Conservation (phyloP, 2,329 filamentous ascomycete species). For the Neodidymelliopsis sp. region DNA sequence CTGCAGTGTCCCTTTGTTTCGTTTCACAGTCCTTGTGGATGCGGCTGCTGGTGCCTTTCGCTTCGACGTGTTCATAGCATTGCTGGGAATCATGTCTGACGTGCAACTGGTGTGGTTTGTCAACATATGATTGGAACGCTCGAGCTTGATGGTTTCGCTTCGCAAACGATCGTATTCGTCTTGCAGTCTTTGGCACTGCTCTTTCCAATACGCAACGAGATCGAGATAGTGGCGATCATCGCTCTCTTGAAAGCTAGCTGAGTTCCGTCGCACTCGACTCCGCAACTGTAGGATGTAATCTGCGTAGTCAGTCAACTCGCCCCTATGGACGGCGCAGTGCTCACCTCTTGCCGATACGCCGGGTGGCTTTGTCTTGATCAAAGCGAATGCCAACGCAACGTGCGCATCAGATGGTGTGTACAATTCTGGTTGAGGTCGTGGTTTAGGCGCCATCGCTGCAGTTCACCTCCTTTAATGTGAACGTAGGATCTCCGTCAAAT, state of each 20-base stretch:
- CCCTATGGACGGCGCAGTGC: not conserved
- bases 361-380: conserved; percentile 51
- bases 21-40: conserved; percentile 22
- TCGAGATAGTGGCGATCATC: conserved; percentile 48
- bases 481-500: not conserved
- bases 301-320: conserved; percentile 10
- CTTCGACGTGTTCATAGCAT: conserved; percentile 21
- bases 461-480: not conserved
- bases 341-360: conserved; percentile 43
- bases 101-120: conserved; percentile 8
- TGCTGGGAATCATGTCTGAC: not conserved
- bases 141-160: conserved; percentile 33
- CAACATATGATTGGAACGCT: conserved; percentile 36
- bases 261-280: conserved; percentile 40
- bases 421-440: not conserved
- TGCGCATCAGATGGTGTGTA: conserved; percentile 34
- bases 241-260: conserved; percentile 27
- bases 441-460: conserved; percentile 6
- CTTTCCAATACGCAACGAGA: conserved; percentile 50
- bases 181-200: conserved; percentile 34
- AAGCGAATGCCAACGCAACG: conserved; percentile 44
- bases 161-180: conserved; percentile 32
- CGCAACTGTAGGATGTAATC: conserved; percentile 47
- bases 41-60: conserved; percentile 27
- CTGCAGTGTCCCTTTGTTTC: conserved; percentile 18